phyloP scores from a whole-genome alignment of 2,329 filamentous ascomycete genomes.

The Arthrobotrys conoides region DNA sequence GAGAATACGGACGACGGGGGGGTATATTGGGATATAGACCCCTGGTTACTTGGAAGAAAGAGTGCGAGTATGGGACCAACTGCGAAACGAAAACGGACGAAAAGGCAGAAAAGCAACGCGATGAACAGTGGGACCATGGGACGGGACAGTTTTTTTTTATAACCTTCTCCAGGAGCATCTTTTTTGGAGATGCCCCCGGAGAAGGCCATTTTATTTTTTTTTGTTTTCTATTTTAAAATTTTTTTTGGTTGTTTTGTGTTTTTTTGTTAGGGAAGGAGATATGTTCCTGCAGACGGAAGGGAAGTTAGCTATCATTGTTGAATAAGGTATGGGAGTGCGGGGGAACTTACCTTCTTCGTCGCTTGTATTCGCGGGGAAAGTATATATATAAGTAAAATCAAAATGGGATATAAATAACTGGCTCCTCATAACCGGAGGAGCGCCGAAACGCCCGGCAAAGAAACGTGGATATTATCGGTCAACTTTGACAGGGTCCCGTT shows the following conservation, averaged over 20 bases:
- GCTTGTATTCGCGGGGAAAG: too few relatives aligned
- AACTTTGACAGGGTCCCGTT: too few relatives aligned
- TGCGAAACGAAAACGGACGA: background rate
- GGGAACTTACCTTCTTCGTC: too few relatives aligned
- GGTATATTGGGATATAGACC: background rate
- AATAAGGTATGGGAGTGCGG: too few relatives aligned
- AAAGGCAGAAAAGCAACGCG: background rate
- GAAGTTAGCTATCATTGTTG: background rate
- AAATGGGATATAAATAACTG: background rate
- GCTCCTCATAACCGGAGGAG: background rate
- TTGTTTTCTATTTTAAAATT: slow-evolving; percentile 7
- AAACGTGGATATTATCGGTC: too few relatives aligned
- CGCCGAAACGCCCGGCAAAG: too few relatives aligned
- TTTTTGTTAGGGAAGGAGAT: background rate
- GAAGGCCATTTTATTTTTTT: slow-evolving; percentile 8
- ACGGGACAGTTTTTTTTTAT: slow-evolving; percentile 11
- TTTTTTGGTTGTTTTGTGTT: slow-evolving; percentile 1
- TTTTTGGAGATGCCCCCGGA: background rate
- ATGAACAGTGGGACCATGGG: background rate
- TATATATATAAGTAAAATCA: too few relatives aligned
- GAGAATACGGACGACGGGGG: background rate
- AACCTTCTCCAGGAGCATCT: background rate
- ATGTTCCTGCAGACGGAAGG: background rate
- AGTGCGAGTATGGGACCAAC: background rate
- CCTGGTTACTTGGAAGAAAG: background rate